A percentile compares a stretch with the other conserved stretches of the same genome.
Conservation (phyloP, 208 protist genomes). For the Crithidia brevicula region DNA sequence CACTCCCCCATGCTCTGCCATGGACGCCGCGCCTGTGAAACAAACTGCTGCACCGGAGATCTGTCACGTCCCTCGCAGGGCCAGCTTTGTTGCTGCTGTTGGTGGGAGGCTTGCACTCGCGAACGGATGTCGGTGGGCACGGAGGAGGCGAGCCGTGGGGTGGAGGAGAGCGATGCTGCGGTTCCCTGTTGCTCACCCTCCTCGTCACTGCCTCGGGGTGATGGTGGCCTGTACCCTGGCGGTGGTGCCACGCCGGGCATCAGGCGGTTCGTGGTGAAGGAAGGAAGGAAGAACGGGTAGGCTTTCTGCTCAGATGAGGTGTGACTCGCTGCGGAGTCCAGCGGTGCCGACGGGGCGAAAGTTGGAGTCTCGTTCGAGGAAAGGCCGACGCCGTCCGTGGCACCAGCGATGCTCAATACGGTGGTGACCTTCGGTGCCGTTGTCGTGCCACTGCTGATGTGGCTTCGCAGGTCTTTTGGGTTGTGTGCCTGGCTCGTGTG, state of each 20-base stretch:
- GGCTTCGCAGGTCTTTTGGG: too few species aligned
- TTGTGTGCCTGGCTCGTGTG: too few species aligned
- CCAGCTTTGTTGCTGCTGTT: neutral
- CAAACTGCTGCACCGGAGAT: neutral
- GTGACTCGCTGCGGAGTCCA: neutral
- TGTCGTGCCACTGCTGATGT: too few species aligned
- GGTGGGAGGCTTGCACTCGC: neutral
- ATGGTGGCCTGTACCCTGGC: neutral
- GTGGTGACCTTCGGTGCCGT: neutral
- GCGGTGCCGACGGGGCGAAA: too few species aligned
- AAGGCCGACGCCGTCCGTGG: neutral
- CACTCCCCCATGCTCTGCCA: slow-evolving; percentile 10
- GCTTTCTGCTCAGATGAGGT: neutral
- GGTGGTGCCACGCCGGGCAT: neutral
- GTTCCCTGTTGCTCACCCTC: too few species aligned
- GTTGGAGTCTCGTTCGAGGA: neutral
- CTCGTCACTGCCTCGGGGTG: too few species aligned
- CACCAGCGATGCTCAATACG: neutral
- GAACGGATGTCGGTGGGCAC: neutral
- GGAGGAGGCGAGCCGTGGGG: neutral
- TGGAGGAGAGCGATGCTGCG: neutral
- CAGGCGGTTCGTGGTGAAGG: neutral
- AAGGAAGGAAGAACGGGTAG: neutral
- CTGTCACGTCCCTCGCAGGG: too few species aligned
- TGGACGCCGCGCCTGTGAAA: neutral